Base-by-base conservation (phyloP, 495 filamentous ascomycete species). In the Penicillium goetzii region DNA sequence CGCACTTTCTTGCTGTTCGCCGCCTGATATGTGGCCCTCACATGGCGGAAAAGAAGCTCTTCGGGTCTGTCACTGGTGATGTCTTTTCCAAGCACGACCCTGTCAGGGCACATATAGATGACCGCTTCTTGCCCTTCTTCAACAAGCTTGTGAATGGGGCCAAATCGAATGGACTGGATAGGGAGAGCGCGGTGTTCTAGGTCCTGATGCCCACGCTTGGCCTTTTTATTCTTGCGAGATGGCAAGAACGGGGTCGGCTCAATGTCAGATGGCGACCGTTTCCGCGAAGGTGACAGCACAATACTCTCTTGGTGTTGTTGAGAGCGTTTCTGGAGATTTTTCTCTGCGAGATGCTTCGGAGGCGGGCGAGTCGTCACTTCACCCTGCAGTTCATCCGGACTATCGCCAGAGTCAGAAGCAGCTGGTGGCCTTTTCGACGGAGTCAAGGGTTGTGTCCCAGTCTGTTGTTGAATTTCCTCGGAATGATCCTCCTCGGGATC, bases 321-420 rank as follows among this genome's bases (percentile, higher is more conserved):
- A 4, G 21, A 36, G 6, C 21, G 61, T 50, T 50, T 17, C 26
- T 38, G 58, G 19, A 41, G 50, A 21, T 55, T 54, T 26, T 54
- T 62, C 34, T 19, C 50, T 36, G 33, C 21, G 9, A 71, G 53
- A 26, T 49, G 34, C 21, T 51, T 68, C 1, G 68, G 72, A n/a
- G 66, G 28, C 41, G 68, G 68, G 7, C 56, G 50, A 50, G 76
- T 75, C 0, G 76, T 78, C 41, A 69, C 73, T 12, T 70, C 79
- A 6, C 74, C 76, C 51, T 83, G 80, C 2, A 83, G 60, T 59
- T 80, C 80, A 69, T 83, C 81, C 3, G 77, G 67, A 53, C 80
- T 82, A 40, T 80, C 77, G 19, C 72, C 72, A 10, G 61, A 45
- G 25, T 70, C 65, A 6, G 56, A 67, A 19, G 10, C 15, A 17